These are phyloP conservation scores for Gamsiella multidivaricata DNA, from an alignment of 192 early-diverging fungal species.

Conservation along the genomic window DNA sequence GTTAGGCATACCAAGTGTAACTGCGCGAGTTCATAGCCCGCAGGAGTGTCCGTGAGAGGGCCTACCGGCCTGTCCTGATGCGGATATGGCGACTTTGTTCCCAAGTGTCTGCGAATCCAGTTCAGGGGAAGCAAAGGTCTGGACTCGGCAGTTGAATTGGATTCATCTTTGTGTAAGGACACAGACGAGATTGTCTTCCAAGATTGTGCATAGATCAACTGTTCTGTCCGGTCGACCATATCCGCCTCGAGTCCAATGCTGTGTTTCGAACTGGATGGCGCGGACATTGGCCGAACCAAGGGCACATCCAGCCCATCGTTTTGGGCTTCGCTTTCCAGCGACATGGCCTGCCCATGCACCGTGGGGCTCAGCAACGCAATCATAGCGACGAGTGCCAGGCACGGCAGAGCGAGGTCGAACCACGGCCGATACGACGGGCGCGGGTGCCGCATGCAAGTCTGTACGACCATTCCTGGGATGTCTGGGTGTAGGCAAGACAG, in stretches of 20 bases:
- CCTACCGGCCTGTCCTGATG: slow-evolving; percentile 24
- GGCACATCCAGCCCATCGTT: too few relatives aligned
- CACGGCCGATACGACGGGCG: too few relatives aligned
- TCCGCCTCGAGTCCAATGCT: neutral
- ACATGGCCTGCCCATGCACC: too few relatives aligned
- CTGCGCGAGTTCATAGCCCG: slow-evolving; percentile 37
- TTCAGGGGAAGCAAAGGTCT: neutral
- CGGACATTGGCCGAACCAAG: too few relatives aligned
- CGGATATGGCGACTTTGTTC: slow-evolving; percentile 47
- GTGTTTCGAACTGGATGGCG: too few relatives aligned
- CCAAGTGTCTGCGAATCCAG: slow-evolving; percentile 34
- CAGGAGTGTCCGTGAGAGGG: slow-evolving; percentile 17
- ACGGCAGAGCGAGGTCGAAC: too few relatives aligned
- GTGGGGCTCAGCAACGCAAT: too few relatives aligned
- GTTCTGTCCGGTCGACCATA: neutral
- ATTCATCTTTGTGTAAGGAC: neutral
- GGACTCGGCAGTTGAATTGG: too few relatives aligned
- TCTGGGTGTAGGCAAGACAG: too few relatives aligned
- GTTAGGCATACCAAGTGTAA: slow-evolving; percentile 33
- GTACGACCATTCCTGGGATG: too few relatives aligned
- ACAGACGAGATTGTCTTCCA: neutral
- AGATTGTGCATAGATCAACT: neutral
- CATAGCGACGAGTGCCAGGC: too few relatives aligned
- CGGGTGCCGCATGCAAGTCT: too few relatives aligned
- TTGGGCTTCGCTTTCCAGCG: neutral